phyloP scores from a whole-genome alignment of 331 rosid species.

The Ulmus americana region DNA sequence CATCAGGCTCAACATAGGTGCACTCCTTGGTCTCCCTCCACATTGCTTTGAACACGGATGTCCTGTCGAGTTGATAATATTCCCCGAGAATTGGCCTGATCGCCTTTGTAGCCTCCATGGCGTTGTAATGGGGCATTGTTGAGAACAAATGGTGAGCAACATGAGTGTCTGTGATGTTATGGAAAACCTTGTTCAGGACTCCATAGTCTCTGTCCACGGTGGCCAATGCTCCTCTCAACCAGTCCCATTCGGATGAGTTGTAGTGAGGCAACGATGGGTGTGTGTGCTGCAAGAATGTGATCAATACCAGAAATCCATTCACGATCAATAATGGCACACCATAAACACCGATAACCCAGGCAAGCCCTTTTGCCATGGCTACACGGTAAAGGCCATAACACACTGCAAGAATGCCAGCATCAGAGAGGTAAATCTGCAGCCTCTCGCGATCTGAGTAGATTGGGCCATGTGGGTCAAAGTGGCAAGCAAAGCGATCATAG shows the following conservation, averaged over 20 bases:
- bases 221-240: constrained; percentile 81
- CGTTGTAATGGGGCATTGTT: constrained; percentile 79
- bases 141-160: constrained; percentile 88
- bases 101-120: constrained; percentile 85
- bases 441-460: constrained; percentile 61
- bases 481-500: constrained; percentile 59
- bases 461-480: constrained; percentile 63
- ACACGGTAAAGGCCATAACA: constrained; percentile 41
- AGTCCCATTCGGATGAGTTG: constrained; percentile 72
- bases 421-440: constrained; percentile 51
- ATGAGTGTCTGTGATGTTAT: constrained; percentile 80
- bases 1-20: constrained; percentile 68
- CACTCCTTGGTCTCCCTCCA: constrained; percentile 81
- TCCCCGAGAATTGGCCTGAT: constrained; percentile 76
- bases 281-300: constrained; percentile 76
- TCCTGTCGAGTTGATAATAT: constrained; percentile 56
- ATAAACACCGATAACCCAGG: constrained; percentile 61
- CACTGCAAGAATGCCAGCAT: constrained; percentile 50
- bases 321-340: constrained; percentile 66
- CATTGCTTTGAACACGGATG: constrained; percentile 57
- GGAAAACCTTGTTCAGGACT: constrained; percentile 75
- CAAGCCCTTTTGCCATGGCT: constrained; percentile 46
- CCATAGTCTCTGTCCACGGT: constrained; percentile 82
- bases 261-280: constrained; percentile 77
- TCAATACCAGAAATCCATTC: constrained; percentile 64